Conservation (phyloP, 257 asterid genomes). For the Solanum corneliomulleri region DNA sequence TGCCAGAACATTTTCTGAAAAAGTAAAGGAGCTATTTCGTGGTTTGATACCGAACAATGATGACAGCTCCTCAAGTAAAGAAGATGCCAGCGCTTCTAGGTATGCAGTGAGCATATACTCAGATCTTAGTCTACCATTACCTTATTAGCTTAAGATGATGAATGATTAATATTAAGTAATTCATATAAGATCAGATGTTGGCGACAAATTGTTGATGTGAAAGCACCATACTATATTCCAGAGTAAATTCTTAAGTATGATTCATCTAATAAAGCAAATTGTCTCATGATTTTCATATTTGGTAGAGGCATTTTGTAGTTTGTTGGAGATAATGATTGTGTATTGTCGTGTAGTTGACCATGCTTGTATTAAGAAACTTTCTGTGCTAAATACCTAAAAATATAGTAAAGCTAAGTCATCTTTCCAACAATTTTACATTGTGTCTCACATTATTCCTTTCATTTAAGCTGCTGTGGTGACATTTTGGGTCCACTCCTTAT, state of each 20-base stretch:
- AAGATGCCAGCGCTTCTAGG: conserved; percentile 39
- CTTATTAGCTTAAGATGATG: not conserved
- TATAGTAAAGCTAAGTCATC: not conserved
- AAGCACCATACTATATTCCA: not conserved
- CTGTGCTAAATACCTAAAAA: not conserved
- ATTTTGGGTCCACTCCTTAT: conserved; percentile 32
- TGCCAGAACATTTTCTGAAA: conserved; percentile 25
- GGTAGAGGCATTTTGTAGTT: not conserved
- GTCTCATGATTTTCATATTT: not conserved
- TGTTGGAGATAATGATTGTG: not conserved
- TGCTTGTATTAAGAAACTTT: not conserved
- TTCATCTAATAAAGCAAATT: not conserved
- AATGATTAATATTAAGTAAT: not conserved
- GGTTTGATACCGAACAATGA: conserved; percentile 9
- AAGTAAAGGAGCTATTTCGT: conserved; percentile 35
- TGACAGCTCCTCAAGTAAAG: conserved; percentile 11
- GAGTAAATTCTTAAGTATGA: not conserved
- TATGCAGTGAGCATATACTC: conserved; percentile 6
- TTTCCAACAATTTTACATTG: not conserved
- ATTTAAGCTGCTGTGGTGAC: conserved; percentile 38
- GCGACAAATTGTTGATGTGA: not conserved
- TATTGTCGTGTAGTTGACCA: not conserved
- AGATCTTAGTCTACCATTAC: not conserved
- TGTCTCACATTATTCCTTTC: not conserved
- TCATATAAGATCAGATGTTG: not conserved